A percentile compares a stretch with the other conserved stretches of the same genome.
These are phyloP conservation scores for Claviceps sp. DNA, from an alignment of 2,329 filamentous ascomycete genomes.

Conservation along the genomic window DNA sequence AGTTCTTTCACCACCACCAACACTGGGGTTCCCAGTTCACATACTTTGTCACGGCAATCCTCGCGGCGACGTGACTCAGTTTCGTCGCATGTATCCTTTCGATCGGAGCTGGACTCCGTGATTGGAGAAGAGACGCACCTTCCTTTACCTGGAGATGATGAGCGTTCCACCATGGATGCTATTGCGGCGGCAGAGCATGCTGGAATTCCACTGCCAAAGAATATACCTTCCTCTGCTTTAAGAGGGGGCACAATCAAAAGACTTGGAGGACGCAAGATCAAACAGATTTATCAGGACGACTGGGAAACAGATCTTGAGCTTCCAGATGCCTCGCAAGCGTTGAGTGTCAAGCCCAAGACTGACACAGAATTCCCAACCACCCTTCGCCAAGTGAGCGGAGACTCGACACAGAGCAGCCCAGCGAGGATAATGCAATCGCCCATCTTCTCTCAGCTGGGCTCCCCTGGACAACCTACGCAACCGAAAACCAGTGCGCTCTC, in stretches of 20 bases:
- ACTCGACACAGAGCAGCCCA: constrained; percentile 40
- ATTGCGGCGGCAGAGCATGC: constrained; percentile 78
- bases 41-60: constrained; percentile 8
- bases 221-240: constrained; percentile 77
- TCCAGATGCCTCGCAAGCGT: constrained; percentile 41
- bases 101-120: constrained; percentile 67
- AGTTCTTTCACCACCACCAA: constrained; percentile 30
- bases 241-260: constrained; percentile 89
- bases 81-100: constrained; percentile 70
- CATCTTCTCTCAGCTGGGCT: constrained; percentile 14
- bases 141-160: constrained; percentile 71
- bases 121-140: constrained; percentile 78
- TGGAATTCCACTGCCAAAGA: constrained; percentile 79
- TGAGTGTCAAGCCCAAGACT: constrained; percentile 53
- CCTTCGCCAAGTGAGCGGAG: constrained; percentile 51
- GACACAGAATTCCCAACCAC: constrained; percentile 51
- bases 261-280: constrained; percentile 61
- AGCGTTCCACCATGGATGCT: constrained; percentile 69
- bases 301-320: constrained; percentile 71
- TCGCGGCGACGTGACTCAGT: constrained; percentile 57
- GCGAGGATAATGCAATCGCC: constrained; percentile 23
- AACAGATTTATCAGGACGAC: constrained; percentile 62
- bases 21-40: constrained; percentile 7
- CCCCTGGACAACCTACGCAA: constrained; percentile 18
- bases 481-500: constrained; percentile 23